Percentiles rank a stretch among this genome's conserved stretches.
These are phyloP conservation scores for Chlamydomonas sp. DNA, from an alignment of 139 green algal species.

Conservation along the genomic window DNA sequence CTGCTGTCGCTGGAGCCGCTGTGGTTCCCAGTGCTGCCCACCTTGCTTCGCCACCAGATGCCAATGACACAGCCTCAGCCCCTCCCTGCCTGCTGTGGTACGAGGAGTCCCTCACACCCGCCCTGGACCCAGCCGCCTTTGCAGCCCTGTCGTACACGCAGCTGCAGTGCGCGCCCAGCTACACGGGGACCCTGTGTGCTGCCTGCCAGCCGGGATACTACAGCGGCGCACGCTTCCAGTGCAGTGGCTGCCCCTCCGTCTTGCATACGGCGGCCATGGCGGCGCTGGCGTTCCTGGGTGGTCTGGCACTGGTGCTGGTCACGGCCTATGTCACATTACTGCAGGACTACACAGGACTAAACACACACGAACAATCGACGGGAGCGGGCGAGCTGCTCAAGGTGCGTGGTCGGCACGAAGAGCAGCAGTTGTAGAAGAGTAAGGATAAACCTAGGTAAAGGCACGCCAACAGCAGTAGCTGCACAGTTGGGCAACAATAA, in stretches of 20 bases:
- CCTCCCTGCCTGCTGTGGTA: not conserved
- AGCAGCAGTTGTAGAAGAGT: too few species aligned
- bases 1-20: not conserved
- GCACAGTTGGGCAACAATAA: too few species aligned
- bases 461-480: too few species aligned
- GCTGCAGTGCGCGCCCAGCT: not conserved
- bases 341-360: not conserved
- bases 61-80: not conserved
- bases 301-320: not conserved
- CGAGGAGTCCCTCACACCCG: not conserved
- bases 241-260: not conserved
- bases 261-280: not conserved
- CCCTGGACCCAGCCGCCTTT: not conserved
- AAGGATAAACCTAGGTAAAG: too few species aligned
- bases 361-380: not conserved
- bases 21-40: not conserved
- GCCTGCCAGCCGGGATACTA: not conserved
- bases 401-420: not conserved
- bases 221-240: not conserved
- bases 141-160: not conserved
- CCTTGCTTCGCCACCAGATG: not conserved
- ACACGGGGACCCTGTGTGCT: not conserved
- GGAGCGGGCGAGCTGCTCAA: not conserved
- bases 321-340: not conserved
- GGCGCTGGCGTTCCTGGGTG: not conserved